These are phyloP conservation scores for Colletotrichum caudatum DNA, from an alignment of 2,329 filamentous ascomycete genomes.

Conservation along the genomic window DNA sequence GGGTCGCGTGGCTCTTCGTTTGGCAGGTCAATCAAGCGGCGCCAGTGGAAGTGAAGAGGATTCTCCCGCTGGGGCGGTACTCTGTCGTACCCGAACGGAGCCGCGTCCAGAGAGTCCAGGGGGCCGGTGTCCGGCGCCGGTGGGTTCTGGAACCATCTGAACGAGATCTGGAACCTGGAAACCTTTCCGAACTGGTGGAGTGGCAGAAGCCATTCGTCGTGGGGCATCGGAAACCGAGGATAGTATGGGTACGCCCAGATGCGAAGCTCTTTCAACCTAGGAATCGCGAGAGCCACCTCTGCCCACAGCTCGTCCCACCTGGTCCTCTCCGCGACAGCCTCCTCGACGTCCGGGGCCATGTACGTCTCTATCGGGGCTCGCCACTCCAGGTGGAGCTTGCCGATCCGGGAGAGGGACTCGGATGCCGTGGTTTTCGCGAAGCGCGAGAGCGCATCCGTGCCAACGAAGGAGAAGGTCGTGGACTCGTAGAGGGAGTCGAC, in stretches of 20 bases:
- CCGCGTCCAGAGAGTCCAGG: conserved; percentile 26
- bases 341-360: conserved; percentile 16
- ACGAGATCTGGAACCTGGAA: not conserved
- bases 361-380: conserved; percentile 29
- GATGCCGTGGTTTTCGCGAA: conserved; percentile 13
- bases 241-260: conserved; percentile 35
- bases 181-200: conserved; percentile 32
- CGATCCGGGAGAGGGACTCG: conserved; percentile 12
- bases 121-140: conserved; percentile 19
- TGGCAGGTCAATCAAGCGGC: conserved; percentile 13
- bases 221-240: conserved; percentile 31
- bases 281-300: conserved; percentile 1
- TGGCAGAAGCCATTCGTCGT: conserved; percentile 30
- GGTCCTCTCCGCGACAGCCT: conserved; percentile 7
- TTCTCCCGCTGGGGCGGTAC: conserved; percentile 21
- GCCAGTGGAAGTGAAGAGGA: conserved; percentile 31
- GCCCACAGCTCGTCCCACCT: conserved; percentile 23
- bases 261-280: conserved; percentile 16
- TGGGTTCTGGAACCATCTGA: conserved; percentile 32
- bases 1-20: conserved; percentile 18
- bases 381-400: conserved; percentile 21
- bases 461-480: conserved; percentile 42
- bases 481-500: conserved; percentile 31
- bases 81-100: conserved; percentile 28
- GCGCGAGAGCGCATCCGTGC: conserved; percentile 11